Evolutionary conservation across 2,329 filamentous ascomycete genomes (phyloP).

Genomic region (Fusarium sp.): DNA sequence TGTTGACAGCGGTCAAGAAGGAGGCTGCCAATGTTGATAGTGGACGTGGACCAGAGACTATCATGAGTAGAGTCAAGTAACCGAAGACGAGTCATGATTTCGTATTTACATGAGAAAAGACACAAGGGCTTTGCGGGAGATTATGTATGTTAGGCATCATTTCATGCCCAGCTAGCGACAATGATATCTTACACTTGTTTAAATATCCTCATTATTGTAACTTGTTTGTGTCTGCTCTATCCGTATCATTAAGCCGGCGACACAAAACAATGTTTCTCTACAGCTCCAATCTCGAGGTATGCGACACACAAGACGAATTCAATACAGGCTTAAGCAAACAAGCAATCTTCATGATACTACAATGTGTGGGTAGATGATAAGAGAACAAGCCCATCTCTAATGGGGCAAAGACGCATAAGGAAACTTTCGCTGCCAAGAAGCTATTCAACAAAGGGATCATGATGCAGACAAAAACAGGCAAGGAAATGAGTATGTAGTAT

Average conservation of each 20-base stretch:
- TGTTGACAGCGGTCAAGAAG: slow-evolving; percentile 89
- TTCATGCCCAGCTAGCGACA: slow-evolving; percentile 35
- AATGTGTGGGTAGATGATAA: slow-evolving; percentile 25
- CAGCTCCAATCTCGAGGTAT: slow-evolving; percentile 8
- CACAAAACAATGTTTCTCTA: slow-evolving; percentile 12
- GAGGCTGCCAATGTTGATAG: slow-evolving; percentile 87
- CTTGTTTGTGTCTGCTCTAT: background rate
- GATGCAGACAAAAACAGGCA: slow-evolving; percentile 28
- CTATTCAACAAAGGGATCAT: slow-evolving; percentile 41
- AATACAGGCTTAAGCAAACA: slow-evolving; percentile 26
- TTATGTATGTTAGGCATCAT: slow-evolving; percentile 33
- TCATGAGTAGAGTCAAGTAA: slow-evolving; percentile 92
- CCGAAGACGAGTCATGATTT: slow-evolving; percentile 9
- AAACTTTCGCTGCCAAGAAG: slow-evolving; percentile 37
- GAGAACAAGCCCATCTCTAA: slow-evolving; percentile 10
- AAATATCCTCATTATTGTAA: slow-evolving; percentile 14
- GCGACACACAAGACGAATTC: background rate
- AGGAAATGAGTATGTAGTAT: slow-evolving; percentile 39
- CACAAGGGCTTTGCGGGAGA: background rate
- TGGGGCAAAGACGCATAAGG: slow-evolving; percentile 15
- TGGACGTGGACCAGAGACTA: slow-evolving; percentile 84
- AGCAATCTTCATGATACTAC: slow-evolving; percentile 29
- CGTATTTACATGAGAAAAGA: slow-evolving; percentile 4
- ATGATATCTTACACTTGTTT: slow-evolving; percentile 25
- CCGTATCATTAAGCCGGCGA: background rate